Conservation (phyloP, 208 protist genomes). For the Crithidia thermophila region DNA sequence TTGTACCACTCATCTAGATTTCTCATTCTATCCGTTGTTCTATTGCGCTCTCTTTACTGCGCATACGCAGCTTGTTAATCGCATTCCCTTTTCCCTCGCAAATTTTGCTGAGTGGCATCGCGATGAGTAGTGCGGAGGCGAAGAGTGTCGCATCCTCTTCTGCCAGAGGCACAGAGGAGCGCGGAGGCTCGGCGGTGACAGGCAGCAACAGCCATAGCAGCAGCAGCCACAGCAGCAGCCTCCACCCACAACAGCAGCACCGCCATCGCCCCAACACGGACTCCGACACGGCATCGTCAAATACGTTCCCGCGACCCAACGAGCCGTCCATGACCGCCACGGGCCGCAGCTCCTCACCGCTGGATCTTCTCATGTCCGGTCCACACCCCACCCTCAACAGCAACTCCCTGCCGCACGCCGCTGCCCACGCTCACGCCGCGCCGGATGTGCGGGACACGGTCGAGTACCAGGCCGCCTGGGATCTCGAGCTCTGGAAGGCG, state of each 20-base stretch:
- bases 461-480: constrained; percentile 88
- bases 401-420: neutral
- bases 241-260: neutral
- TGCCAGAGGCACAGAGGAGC: neutral
- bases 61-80: neutral
- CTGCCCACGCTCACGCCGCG: neutral
- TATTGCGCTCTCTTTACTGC: constrained; percentile 1
- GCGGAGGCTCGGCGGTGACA: neutral
- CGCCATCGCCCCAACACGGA: neutral
- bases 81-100: constrained; percentile 4
- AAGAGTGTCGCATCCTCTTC: neutral
- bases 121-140: neutral
- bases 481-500: constrained; percentile 89
- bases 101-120: neutral
- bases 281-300: constrained; percentile 1
- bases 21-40: neutral
- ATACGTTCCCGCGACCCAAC: constrained; percentile 1
- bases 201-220: neutral
- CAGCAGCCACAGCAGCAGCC: constrained; percentile 1
- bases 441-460: constrained; percentile 65
- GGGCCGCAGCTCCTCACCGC: neutral
- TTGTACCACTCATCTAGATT: constrained; percentile 8
- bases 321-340: constrained; percentile 14
- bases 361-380: too few relatives aligned
- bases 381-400: neutral